Conservation (phyloP, 2,329 filamentous ascomycete genomes). For the Huntiella bhutanensis region DNA sequence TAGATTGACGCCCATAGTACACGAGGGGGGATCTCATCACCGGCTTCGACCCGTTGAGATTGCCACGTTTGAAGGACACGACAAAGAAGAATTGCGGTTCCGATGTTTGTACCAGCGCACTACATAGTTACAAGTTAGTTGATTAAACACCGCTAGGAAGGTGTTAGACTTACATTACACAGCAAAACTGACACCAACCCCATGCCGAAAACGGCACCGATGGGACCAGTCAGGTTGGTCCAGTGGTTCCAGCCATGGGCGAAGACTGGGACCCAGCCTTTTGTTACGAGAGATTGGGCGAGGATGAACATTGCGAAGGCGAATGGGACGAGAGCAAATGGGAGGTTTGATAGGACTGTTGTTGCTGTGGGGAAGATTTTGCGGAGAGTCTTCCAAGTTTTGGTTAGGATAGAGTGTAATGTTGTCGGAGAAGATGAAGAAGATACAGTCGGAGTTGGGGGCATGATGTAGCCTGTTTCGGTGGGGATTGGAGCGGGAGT, state of each 20-base stretch:
- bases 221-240: conserved; percentile 48
- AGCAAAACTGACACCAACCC: conserved; percentile 51
- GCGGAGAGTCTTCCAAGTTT: conserved; percentile 38
- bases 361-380: conserved; percentile 54
- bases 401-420: conserved; percentile 4
- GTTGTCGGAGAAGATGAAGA: neutral
- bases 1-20: conserved; percentile 60
- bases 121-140: conserved; percentile 17
- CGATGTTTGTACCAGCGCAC: conserved; percentile 63
- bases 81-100: conserved; percentile 53
- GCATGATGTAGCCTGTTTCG: neutral
- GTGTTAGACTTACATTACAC: conserved; percentile 41
- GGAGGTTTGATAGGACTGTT: conserved; percentile 45
- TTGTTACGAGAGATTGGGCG: conserved; percentile 52
- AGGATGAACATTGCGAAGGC: conserved; percentile 58
- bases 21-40: conserved; percentile 35
- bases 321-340: conserved; percentile 50
- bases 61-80: conserved; percentile 53
- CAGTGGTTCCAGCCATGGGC: conserved; percentile 57
- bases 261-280: conserved; percentile 57
- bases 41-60: conserved; percentile 31
- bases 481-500: conserved; percentile 25
- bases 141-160: neutral
- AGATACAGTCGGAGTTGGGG: neutral
- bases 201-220: conserved; percentile 54